Evolutionary conservation across 495 filamentous ascomycete species (phyloP).

Genomic region (Lindgomyces ingoldianus): DNA sequence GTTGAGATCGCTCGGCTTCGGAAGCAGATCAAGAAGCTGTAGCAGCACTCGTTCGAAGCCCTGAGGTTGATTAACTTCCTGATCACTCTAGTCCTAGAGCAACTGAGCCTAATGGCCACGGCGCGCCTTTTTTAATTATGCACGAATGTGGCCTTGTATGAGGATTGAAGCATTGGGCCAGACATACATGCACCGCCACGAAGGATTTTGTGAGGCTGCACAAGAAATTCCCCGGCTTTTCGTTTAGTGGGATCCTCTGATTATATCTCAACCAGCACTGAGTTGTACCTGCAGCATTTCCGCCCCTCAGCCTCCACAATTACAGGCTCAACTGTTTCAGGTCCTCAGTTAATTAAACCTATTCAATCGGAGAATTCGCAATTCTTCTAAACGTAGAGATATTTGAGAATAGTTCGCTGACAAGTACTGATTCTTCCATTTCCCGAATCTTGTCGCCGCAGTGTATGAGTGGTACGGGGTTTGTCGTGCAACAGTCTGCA

Average conservation of each 20-base stretch:
- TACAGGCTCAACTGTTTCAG: conserved; percentile 7
- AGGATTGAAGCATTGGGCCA: neutral
- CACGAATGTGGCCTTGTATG: neutral
- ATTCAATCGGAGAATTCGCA: too few relatives aligned
- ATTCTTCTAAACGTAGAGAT: too few relatives aligned
- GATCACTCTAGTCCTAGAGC: neutral
- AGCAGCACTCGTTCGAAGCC: neutral
- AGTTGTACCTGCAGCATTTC: neutral
- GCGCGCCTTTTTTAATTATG: neutral
- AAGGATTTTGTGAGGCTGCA: neutral
- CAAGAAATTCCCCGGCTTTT: neutral
- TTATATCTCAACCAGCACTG: neutral
- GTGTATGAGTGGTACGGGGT: too few relatives aligned
- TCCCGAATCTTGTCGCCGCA: too few relatives aligned
- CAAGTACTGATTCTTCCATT: too few relatives aligned
- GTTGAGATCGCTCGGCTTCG: conserved; percentile 40
- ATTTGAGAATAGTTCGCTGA: too few relatives aligned
- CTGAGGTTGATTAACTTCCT: too few relatives aligned
- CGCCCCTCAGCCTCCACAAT: conserved; percentile 12
- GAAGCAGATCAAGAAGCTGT: conserved; percentile 41
- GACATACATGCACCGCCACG: neutral
- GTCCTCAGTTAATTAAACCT: neutral
- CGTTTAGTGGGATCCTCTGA: neutral
- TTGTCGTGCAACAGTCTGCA: too few relatives aligned
- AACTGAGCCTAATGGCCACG: neutral